A percentile compares a stretch with the other conserved stretches of the same genome.
Evolutionary conservation across 495 filamentous ascomycete genomes (phyloP).

Genomic region (Penicillium manginii): DNA sequence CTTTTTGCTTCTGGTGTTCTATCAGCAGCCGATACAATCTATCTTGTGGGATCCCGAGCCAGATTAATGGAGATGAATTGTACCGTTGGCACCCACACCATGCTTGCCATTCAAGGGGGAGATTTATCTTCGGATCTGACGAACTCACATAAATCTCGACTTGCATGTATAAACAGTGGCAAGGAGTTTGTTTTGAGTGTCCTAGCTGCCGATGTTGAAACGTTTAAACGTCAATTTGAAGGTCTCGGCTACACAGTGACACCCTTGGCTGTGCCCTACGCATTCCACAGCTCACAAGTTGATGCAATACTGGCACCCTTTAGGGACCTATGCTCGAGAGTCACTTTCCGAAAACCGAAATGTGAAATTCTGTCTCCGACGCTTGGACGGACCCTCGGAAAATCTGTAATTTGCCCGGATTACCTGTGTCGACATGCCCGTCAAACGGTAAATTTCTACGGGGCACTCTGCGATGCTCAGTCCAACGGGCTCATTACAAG

Average conservation of each 20-base stretch:
- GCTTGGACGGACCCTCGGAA: neutral
- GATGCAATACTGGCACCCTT: slow-evolving; percentile 60
- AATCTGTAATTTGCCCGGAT: neutral
- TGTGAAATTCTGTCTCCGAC: neutral
- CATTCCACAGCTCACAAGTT: slow-evolving; percentile 79
- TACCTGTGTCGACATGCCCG: neutral
- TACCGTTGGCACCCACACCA: slow-evolving; percentile 66
- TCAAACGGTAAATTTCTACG: neutral
- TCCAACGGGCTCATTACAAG: neutral
- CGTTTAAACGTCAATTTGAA: slow-evolving; percentile 54
- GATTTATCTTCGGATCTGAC: slow-evolving; percentile 14
- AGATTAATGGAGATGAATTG: slow-evolving; percentile 73
- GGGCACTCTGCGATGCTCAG: neutral
- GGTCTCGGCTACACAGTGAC: slow-evolving; percentile 62
- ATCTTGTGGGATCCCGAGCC: slow-evolving; percentile 73
- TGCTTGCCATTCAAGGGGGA: slow-evolving; percentile 49
- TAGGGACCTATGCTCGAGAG: neutral
- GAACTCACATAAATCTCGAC: slow-evolving; percentile 23
- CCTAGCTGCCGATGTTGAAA: slow-evolving; percentile 34
- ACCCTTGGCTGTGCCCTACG: slow-evolving; percentile 69
- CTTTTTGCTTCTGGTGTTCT: slow-evolving; percentile 77
- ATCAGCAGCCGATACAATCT: slow-evolving; percentile 72
- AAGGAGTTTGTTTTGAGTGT: neutral
- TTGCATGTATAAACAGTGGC: slow-evolving; percentile 49
- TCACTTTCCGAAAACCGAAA: neutral